A percentile compares a stretch with the other conserved stretches of the same genome.
These are phyloP conservation scores for Metschnikowia amazonensis DNA, from an alignment of 805 yeast genomes.

Conservation along the genomic window DNA sequence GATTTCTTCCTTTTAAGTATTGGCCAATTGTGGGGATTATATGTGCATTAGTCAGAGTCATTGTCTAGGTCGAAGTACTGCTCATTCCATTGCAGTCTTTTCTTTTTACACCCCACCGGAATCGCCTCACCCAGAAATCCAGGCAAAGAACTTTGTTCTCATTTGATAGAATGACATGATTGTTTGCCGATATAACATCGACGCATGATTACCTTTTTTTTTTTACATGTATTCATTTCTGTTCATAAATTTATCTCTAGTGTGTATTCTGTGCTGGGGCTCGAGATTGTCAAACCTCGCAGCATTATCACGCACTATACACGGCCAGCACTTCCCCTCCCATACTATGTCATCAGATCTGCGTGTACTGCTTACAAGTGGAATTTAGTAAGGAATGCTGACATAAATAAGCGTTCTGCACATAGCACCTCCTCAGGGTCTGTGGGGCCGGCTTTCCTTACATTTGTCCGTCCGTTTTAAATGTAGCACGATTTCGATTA, in stretches of 20 bases:
- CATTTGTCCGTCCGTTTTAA: too few species aligned
- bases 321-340: background rate
- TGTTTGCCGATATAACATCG: too few species aligned
- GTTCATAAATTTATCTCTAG: too few species aligned
- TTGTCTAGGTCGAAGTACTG: background rate
- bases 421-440: background rate
- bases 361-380: slow-evolving; percentile 2
- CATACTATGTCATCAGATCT: background rate
- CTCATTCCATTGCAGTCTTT: background rate
- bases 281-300: too few species aligned
- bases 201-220: too few species aligned
- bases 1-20: background rate
- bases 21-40: background rate
- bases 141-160: background rate
- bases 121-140: background rate
- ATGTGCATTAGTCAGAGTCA: background rate
- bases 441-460: too few species aligned
- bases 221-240: too few species aligned
- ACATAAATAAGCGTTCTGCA: too few species aligned
- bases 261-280: too few species aligned
- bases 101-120: slow-evolving; percentile 1
- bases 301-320: background rate
- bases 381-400: background rate
- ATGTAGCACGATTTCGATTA: background rate
- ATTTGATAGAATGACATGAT: too few species aligned